phyloP scores from a whole-genome alignment of 441 rosid genomes.

The Adansonia gregorii region DNA sequence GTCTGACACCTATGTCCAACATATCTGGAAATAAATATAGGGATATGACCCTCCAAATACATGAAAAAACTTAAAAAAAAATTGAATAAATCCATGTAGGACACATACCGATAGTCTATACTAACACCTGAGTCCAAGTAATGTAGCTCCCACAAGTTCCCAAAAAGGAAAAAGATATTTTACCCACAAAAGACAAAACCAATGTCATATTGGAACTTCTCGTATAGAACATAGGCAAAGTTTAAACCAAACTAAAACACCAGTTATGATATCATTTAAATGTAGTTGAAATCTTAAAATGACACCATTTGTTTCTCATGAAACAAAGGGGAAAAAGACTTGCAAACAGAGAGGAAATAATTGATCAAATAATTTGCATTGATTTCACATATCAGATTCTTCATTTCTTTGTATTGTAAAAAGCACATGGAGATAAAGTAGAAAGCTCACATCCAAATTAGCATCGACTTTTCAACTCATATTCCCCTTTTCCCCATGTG shows the following conservation, averaged over 20 bases:
- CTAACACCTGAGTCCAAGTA: too few species aligned
- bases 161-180: neutral
- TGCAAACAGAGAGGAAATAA: neutral
- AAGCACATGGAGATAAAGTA: neutral
- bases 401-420: neutral
- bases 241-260: neutral
- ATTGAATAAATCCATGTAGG: too few species aligned
- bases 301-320: neutral
- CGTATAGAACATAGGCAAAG: neutral
- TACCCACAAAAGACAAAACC: neutral
- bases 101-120: too few species aligned
- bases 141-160: too few species aligned
- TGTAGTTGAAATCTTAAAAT: slow-evolving; percentile 1
- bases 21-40: too few species aligned
- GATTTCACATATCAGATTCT: neutral
- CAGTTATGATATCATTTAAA: neutral
- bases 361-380: neutral
- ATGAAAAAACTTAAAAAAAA: too few species aligned
- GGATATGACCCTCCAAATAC: too few species aligned
- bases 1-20: too few species aligned
- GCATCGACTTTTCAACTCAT: slow-evolving; percentile 1
- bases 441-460: neutral
- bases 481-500: neutral
- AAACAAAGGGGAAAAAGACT: neutral
- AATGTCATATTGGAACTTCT: slow-evolving; percentile 1